Percentiles rank a stretch among this genome's conserved stretches.
These are phyloP conservation scores for Cyclocybe aegerita DNA, from an alignment of 768 basidiomycete species.

Conservation along the genomic window DNA sequence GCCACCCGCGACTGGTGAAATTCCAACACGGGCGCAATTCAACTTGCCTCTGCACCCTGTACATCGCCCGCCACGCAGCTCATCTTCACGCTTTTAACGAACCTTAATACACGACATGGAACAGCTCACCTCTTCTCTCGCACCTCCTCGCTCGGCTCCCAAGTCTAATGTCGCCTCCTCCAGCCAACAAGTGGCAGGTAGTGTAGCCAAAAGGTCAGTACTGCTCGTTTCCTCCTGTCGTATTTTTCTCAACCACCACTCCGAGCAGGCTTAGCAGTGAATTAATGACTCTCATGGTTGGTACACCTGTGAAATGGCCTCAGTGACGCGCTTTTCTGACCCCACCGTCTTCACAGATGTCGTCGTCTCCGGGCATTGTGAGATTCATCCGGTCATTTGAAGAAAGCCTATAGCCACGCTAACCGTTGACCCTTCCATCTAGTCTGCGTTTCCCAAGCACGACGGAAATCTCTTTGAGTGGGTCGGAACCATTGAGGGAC, in stretches of 20 bases:
- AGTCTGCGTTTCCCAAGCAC: constrained; percentile 90
- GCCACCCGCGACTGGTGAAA: constrained; percentile 7
- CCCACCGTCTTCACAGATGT: constrained; percentile 64
- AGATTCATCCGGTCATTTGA: constrained; percentile 23
- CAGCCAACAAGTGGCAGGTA: constrained; percentile 61
- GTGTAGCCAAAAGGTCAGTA: constrained; percentile 79
- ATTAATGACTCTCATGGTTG: constrained; percentile 86
- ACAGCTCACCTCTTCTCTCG: constrained; percentile 66
- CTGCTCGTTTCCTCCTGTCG: constrained; percentile 1
- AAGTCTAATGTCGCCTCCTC: constrained; percentile 58
- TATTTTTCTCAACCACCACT: constrained; percentile 8
- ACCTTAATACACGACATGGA: constrained; percentile 51
- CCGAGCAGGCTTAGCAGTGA: constrained; percentile 69
- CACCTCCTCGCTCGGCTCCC: constrained; percentile 52
- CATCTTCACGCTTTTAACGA: constrained; percentile 20
- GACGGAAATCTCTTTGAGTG: constrained; percentile 89
- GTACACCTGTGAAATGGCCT: constrained; percentile 16
- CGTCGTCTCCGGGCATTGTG: constrained; percentile 85
- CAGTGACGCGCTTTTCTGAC: constrained; percentile 1
- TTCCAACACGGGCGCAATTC: constrained; percentile 1
- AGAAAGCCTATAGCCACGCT: background rate
- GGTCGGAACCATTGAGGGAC: constrained; percentile 86
- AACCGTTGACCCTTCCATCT: constrained; percentile 7
- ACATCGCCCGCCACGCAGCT: constrained; percentile 6
- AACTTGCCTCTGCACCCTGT: constrained; percentile 8